Evolutionary conservation across 495 filamentous ascomycete species (phyloP), one percentile per base, ranked within the genome.

Genomic region (Aspergillus coremiiformis): DNA sequence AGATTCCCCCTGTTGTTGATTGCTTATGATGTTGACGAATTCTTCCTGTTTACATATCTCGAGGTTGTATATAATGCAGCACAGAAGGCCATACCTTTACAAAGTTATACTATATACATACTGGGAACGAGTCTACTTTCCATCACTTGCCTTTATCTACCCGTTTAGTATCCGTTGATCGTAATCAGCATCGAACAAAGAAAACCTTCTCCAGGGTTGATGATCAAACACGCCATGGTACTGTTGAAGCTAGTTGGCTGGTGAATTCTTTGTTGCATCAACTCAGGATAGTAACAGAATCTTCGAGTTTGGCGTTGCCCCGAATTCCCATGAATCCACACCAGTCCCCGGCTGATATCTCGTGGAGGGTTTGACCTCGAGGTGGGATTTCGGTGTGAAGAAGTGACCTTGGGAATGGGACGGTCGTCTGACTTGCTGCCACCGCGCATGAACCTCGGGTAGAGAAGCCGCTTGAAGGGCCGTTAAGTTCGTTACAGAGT

Each of bases 1-100:
- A 51, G 48, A 51, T 51, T 51, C 48, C 48, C 48, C 48, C 21
- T 51, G 37, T 20, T 51, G 37, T 51, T 43, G 37, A 17, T 51
- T 51, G 24, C 37, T 27, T 26, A 42, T 39, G 20, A 39, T 33
- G 6, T 47, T 33, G 26, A 47, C 44, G 44, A 33, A 17, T 47
- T 47, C 33, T 47, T 26, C 8, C 20, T 33, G 14, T 30, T 33
- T 17, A 33, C 27, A 5, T 47, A 21, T 47, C 4, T 47, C 15
- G 33, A 24, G n/a, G 23, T 42, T 49, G 48, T 42, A 51, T 22
- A 51, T 47, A 47, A 47, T 33, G 43, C 14, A 23, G 22, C 22
- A 24, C 27, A 35, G 23, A 30, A 14, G 14, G 14, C n/a, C 32
- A 35, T 35, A 35, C 32, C 11, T 35, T 35, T 14, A 35, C 32